Evolutionary conservation across 192 early-diverging fungal genomes (phyloP).

Genomic region (Backusella tuberculispora): DNA sequence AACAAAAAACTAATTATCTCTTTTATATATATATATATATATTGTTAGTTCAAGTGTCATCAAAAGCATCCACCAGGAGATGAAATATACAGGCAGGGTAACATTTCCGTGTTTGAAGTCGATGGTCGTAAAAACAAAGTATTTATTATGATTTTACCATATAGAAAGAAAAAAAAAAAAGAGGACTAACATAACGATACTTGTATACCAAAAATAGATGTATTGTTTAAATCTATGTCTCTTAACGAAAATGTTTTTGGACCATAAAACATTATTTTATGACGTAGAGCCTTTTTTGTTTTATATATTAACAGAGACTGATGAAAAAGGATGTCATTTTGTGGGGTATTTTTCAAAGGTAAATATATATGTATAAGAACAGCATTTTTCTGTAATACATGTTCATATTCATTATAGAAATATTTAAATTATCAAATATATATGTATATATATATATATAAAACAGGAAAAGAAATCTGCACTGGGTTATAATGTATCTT

Average conservation of each 20-base stretch:
- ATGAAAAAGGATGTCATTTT: conserved; percentile 78
- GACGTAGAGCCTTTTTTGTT: conserved; percentile 98
- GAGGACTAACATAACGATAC: neutral
- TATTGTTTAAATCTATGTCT: conserved; percentile 98
- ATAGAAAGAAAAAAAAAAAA: neutral
- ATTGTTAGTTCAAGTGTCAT: conserved; percentile 68
- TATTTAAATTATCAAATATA: neutral
- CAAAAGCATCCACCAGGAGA: conserved; percentile 91
- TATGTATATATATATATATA: too few species aligned
- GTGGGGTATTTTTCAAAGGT: conserved; percentile 96
- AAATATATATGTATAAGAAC: neutral
- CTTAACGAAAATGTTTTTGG: conserved; percentile 96
- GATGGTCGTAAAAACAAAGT: conserved; percentile 97
- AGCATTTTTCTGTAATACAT: neutral
- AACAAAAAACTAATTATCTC: neutral
- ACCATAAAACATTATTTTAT: conserved; percentile 97
- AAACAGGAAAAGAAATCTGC: conserved; percentile 79
- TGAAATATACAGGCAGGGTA: conserved; percentile 91
- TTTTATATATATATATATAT: conserved; percentile 3
- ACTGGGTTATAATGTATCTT: conserved; percentile 89
- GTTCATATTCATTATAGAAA: neutral
- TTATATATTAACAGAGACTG: conserved; percentile 90
- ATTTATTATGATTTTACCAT: neutral
- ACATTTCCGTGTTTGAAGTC: conserved; percentile 94
- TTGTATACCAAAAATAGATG: conserved; percentile 54